Conservation (phyloP, 495 filamentous ascomycete species). For the Niebla homalea region DNA sequence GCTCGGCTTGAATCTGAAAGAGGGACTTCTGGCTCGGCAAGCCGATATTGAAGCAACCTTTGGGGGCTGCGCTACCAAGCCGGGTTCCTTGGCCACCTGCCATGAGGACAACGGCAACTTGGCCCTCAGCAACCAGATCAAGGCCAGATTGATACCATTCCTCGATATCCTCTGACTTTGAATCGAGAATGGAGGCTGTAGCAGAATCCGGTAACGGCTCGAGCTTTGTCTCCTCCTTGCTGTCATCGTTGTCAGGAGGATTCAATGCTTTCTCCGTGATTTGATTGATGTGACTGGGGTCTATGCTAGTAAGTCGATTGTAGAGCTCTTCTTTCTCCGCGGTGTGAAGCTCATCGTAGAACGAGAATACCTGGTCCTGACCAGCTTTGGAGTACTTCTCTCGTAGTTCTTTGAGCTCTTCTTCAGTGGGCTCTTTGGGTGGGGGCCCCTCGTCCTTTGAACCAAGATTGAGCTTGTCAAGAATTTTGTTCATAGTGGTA, state of each 20-base stretch:
- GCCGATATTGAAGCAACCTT: slow-evolving; percentile 93
- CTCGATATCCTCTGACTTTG: slow-evolving; percentile 62
- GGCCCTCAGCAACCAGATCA: slow-evolving; percentile 71
- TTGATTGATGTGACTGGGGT: slow-evolving; percentile 71
- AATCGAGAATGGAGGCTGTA: slow-evolving; percentile 84
- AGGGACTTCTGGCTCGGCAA: slow-evolving; percentile 84
- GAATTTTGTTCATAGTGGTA: slow-evolving; percentile 40
- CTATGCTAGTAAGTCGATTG: slow-evolving; percentile 66
- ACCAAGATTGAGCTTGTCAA: slow-evolving; percentile 41
- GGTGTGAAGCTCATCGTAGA: slow-evolving; percentile 63
- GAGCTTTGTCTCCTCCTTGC: slow-evolving; percentile 43
- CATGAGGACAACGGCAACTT: slow-evolving; percentile 92
- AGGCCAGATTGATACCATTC: slow-evolving; percentile 78
- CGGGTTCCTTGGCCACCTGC: slow-evolving; percentile 94
- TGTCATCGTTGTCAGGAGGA: slow-evolving; percentile 37
- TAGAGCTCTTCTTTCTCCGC: slow-evolving; percentile 67
- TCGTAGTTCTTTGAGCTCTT: slow-evolving; percentile 61
- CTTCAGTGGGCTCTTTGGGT: slow-evolving; percentile 52
- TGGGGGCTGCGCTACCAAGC: slow-evolving; percentile 85
- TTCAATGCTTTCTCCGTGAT: slow-evolving; percentile 70
- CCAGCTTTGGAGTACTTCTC: slow-evolving; percentile 63
- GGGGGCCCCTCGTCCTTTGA: slow-evolving; percentile 25
- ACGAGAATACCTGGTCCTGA: slow-evolving; percentile 86
- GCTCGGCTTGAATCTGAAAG: slow-evolving; percentile 93
- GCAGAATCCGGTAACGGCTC: slow-evolving; percentile 86